phyloP scores from a whole-genome alignment of 805 yeast species.

The Sugiyamaella smithiae region DNA sequence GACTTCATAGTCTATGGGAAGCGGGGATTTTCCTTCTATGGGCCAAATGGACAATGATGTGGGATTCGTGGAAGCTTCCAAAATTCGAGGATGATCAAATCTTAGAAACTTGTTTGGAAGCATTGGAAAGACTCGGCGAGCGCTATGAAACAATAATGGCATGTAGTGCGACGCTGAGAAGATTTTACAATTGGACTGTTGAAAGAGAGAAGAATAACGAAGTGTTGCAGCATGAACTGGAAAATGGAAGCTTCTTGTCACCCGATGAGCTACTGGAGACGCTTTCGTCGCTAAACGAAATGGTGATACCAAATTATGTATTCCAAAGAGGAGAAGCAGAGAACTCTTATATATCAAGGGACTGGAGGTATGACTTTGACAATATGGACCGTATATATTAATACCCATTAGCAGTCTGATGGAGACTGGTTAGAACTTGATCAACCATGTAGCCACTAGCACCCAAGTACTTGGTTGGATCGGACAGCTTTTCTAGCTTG shows the following conservation, averaged over 20 bases:
- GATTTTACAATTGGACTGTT: background rate
- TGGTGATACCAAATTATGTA: constrained; percentile 1
- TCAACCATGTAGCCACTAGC: constrained; percentile 5
- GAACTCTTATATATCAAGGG: background rate
- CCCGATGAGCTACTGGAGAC: constrained; percentile 4
- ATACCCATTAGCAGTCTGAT: background rate
- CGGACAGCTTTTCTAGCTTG: background rate
- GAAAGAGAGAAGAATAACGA: background rate
- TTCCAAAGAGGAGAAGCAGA: background rate
- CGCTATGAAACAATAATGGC: background rate
- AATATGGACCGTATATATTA: background rate
- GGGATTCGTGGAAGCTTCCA: background rate
- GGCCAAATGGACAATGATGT: constrained; percentile 3
- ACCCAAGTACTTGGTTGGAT: constrained; percentile 6
- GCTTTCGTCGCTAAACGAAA: constrained; percentile 2
- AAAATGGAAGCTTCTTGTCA: background rate
- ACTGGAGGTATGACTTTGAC: background rate
- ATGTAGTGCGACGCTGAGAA: background rate
- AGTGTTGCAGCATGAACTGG: background rate
- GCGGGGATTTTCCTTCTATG: constrained; percentile 5
- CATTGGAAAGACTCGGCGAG: background rate
- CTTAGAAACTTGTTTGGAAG: background rate
- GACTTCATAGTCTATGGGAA: background rate
- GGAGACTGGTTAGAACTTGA: background rate
- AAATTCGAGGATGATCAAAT: background rate